Percentiles rank a stretch among this genome's conserved stretches.
These are phyloP conservation scores for Trichoderma afroharzianum DNA, from an alignment of 2,329 filamentous ascomycete species.

Conservation along the genomic window DNA sequence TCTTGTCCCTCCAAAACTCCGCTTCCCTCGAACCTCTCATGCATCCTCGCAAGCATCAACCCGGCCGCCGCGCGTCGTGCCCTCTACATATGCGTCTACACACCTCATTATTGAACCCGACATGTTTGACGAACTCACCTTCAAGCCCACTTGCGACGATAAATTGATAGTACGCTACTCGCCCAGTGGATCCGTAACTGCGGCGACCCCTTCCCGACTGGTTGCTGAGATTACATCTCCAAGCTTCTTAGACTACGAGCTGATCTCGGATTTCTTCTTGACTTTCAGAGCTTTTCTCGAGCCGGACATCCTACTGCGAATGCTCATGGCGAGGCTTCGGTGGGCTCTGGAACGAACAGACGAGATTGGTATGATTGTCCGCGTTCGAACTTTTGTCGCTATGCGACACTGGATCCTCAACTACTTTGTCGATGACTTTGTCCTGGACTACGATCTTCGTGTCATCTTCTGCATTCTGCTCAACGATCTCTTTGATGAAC, in stretches of 20 bases:
- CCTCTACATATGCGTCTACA: slow-evolving; percentile 47
- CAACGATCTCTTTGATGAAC: slow-evolving; percentile 62
- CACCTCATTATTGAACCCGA: slow-evolving; percentile 60
- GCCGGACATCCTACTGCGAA: slow-evolving; percentile 69
- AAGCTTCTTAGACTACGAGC: slow-evolving; percentile 91
- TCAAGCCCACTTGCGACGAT: slow-evolving; percentile 76
- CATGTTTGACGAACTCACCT: slow-evolving; percentile 79
- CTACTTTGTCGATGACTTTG: slow-evolving; percentile 94
- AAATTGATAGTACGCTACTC: slow-evolving; percentile 79
- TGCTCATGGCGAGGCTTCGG: slow-evolving; percentile 77
- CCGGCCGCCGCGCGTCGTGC: slow-evolving; percentile 39
- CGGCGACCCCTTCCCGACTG: slow-evolving; percentile 84
- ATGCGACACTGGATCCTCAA: slow-evolving; percentile 97
- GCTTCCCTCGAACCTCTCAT: slow-evolving; percentile 26
- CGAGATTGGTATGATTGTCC: slow-evolving; percentile 87
- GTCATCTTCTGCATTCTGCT: slow-evolving; percentile 75
- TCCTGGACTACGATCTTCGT: slow-evolving; percentile 70
- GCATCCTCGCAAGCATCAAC: slow-evolving; percentile 35
- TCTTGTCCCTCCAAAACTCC: slow-evolving; percentile 36
- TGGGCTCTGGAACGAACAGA: slow-evolving; percentile 82
- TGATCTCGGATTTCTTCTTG: slow-evolving; percentile 96
- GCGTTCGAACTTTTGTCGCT: slow-evolving; percentile 92
- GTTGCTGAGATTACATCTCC: slow-evolving; percentile 96
- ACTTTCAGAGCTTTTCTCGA: slow-evolving; percentile 88
- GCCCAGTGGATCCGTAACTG: slow-evolving; percentile 69